phyloP scores from a whole-genome alignment of 768 basidiomycete species.

The Lentinula sp. region DNA sequence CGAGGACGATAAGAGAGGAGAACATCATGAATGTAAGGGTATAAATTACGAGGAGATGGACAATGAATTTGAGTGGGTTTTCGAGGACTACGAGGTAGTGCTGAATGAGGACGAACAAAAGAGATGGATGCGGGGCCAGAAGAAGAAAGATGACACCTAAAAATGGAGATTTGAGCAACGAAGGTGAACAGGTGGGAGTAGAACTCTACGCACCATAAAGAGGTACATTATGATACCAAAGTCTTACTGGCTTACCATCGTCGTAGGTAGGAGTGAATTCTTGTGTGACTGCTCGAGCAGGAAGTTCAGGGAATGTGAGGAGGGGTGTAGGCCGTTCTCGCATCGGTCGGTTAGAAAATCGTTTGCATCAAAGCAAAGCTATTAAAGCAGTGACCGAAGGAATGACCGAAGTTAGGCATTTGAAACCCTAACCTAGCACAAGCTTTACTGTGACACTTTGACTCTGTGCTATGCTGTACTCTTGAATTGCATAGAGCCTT shows the following conservation, averaged over 20 bases:
- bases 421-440: too few relatives aligned
- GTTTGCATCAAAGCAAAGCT: constrained; percentile 49
- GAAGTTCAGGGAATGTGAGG: background rate
- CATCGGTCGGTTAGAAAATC: background rate
- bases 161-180: background rate
- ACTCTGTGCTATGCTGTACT: too few relatives aligned
- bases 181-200: constrained; percentile 14
- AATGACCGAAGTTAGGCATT: constrained; percentile 12
- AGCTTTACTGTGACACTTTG: too few relatives aligned
- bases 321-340: constrained; percentile 2
- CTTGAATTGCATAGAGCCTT: too few relatives aligned
- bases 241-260: constrained; percentile 30
- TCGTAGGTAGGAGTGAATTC: constrained; percentile 11
- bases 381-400: constrained; percentile 49
- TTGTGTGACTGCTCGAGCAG: background rate
- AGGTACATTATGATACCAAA: constrained; percentile 55
- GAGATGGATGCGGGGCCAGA: constrained; percentile 69
- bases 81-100: constrained; percentile 57
- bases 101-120: constrained; percentile 59
- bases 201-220: constrained; percentile 39
- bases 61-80: constrained; percentile 35
- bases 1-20: constrained; percentile 67
- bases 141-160: constrained; percentile 50
- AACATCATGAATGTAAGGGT: constrained; percentile 63
- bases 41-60: constrained; percentile 57